Conservation (phyloP, 2,329 filamentous ascomycete species). For the Myriangium duriaei region DNA sequence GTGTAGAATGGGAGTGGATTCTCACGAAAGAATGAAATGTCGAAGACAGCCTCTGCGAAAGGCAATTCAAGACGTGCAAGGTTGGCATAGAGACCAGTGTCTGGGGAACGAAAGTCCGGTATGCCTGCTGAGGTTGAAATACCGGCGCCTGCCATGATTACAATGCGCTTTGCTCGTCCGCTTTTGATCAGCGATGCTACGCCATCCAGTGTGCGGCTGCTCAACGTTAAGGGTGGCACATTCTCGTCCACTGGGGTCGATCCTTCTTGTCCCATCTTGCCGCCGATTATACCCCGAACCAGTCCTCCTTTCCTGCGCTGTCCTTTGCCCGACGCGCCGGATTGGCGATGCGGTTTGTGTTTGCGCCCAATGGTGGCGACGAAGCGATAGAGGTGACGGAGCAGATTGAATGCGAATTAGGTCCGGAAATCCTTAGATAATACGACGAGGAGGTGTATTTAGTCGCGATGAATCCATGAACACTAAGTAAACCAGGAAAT, state of each 20-base stretch:
- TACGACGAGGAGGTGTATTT: too few relatives aligned
- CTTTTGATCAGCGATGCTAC: conserved; percentile 71
- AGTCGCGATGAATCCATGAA: too few relatives aligned
- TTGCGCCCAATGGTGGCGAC: conserved; percentile 39
- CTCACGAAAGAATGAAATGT: conserved; percentile 74
- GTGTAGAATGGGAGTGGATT: conserved; percentile 87
- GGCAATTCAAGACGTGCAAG: conserved; percentile 75
- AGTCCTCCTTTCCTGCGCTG: conserved; percentile 16
- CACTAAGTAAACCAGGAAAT: too few relatives aligned
- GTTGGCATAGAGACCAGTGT: conserved; percentile 88
- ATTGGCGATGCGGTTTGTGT: conserved; percentile 31
- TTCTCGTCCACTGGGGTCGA: conserved; percentile 55
- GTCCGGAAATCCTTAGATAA: too few relatives aligned
- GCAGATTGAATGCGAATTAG: too few relatives aligned
- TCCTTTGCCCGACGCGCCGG: conserved; percentile 20
- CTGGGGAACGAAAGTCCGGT: conserved; percentile 87
- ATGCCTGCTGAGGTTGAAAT: conserved; percentile 67
- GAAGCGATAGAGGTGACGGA: too few relatives aligned
- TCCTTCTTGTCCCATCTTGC: conserved; percentile 76
- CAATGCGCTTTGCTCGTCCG: conserved; percentile 55
- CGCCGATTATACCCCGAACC: conserved; percentile 13
- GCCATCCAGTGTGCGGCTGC: conserved; percentile 55
- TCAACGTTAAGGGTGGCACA: conserved; percentile 51
- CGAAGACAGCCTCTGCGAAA: conserved; percentile 85
- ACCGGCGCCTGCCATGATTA: conserved; percentile 80